These are phyloP conservation scores for Venturia carpophila DNA, from an alignment of 2,329 filamentous ascomycete genomes.

Conservation along the genomic window DNA sequence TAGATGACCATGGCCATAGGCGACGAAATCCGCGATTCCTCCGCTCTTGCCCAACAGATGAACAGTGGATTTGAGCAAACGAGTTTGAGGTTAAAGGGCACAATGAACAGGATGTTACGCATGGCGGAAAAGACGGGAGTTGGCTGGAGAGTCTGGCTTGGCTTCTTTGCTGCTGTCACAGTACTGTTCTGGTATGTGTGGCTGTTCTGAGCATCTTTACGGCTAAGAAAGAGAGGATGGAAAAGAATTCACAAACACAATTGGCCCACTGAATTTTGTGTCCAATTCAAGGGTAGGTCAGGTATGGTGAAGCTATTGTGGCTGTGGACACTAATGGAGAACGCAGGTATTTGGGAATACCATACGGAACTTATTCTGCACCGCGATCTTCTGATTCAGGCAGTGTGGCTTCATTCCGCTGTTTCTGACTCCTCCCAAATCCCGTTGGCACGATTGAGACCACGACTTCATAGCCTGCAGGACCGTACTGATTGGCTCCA, in stretches of 20 bases:
- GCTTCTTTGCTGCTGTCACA: slow-evolving; percentile 77
- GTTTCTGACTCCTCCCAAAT: neutral
- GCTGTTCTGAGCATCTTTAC: slow-evolving; percentile 53
- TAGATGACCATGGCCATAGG: slow-evolving; percentile 78
- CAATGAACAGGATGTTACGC: slow-evolving; percentile 93
- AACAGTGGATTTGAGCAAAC: slow-evolving; percentile 90
- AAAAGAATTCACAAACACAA: neutral
- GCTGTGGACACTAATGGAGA: neutral
- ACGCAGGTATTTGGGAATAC: neutral
- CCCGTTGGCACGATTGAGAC: neutral
- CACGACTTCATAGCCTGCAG: neutral
- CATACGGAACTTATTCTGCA: neutral
- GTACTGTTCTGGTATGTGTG: slow-evolving; percentile 88
- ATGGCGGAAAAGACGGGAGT: slow-evolving; percentile 96
- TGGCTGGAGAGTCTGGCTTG: slow-evolving; percentile 88
- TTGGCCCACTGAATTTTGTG: neutral
- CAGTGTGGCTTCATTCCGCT: neutral
- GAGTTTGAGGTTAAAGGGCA: slow-evolving; percentile 69
- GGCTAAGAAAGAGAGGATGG: neutral
- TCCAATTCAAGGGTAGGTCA: neutral
- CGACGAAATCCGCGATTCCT: slow-evolving; percentile 87
- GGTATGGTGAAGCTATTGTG: neutral
- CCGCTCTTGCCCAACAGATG: slow-evolving; percentile 85
- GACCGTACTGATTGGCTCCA: neutral
- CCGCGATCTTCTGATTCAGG: neutral